Conservation (phyloP, 2,329 filamentous ascomycete species). For the Cryphonectria radicalis region DNA sequence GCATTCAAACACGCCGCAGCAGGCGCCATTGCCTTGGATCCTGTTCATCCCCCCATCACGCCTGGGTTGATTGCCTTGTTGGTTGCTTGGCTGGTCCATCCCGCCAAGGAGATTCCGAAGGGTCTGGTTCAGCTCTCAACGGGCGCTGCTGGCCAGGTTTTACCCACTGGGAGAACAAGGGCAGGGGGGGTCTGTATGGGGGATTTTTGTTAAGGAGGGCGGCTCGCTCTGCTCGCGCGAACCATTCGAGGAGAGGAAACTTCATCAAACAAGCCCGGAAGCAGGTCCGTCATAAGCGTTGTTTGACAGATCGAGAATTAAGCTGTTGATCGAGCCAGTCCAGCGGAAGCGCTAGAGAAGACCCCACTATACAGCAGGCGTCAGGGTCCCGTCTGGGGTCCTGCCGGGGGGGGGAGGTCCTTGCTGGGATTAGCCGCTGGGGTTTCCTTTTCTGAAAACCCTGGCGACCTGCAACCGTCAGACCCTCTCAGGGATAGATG, state of each 20-base stretch:
- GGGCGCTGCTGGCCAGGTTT: not conserved
- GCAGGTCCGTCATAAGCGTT: constrained; percentile 10
- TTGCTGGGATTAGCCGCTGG: not conserved
- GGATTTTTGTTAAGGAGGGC: not conserved
- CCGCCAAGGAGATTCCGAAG: not conserved
- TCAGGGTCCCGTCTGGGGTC: constrained; percentile 9
- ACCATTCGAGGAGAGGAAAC: not conserved
- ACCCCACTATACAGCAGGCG: constrained; percentile 9
- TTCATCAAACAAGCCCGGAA: constrained; percentile 16
- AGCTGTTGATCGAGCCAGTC: constrained; percentile 12
- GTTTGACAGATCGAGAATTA: constrained; percentile 19
- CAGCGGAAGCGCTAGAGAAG: constrained; percentile 15
- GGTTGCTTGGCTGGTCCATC: not conserved
- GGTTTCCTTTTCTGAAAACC: not conserved
- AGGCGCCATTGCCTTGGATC: not conserved
- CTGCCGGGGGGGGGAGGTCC: not conserved
- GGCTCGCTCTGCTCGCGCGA: not conserved
- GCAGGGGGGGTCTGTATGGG: not conserved
- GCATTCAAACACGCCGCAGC: not conserved
- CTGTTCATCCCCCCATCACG: not conserved
- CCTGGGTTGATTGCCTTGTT: not conserved
- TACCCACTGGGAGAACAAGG: not conserved
- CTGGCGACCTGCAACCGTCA: constrained; percentile 9
- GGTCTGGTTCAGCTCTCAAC: not conserved
- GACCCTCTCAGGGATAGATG: constrained; percentile 13